Base-by-base conservation (phyloP, 345 rosid species). In the Corchorus capsularis region DNA sequence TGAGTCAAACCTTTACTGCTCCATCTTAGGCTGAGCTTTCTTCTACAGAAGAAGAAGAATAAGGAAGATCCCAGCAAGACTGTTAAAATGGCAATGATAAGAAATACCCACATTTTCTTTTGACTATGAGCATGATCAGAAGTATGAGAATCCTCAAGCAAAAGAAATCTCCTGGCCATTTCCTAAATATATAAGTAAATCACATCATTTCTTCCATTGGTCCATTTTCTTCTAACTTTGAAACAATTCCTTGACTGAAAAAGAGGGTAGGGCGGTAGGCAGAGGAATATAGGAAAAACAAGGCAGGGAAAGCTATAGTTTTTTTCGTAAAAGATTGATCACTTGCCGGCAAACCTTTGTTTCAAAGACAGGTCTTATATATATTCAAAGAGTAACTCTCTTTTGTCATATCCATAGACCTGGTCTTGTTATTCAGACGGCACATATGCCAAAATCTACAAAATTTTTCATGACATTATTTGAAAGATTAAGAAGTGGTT, bases 1-100 rank as follows among this genome's bases (percentile, higher is more conserved):
- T 12, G n/a, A 16, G 10, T 68, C 78, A 65, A 66, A 87, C 89
- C 91, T 81, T 83, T 79, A 14, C 27, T 46, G 22, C 15, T 37
- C 73, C 70, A 54, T 46, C 22, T 47, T 66, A 9, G 83, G 16
- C 46, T 4, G 16, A 82, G 57, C 80, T 77, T 83, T 76, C 82
- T 78, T 76, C 84, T 74, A 69, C 81, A 64, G 16, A 76, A 82
- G 63, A 76, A 82, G 63, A 84, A 69, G 27, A 76, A 67, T 11
- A 81, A 77, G 14, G 82, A 69, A 52, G 67, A 75, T 55, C 46
- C 73, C 15, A 79, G 45, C 47, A 76, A 37, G 37, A 80, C 12
- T 2, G 73, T 14, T 43, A 79, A 63, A 65, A 72, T 47, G 73
- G 55, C 81, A 56, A 87, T 77, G 41, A 90, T 60, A 12, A 83